Base-by-base conservation (phyloP, 2,329 filamentous ascomycete genomes). In the Fusarium globosum region DNA sequence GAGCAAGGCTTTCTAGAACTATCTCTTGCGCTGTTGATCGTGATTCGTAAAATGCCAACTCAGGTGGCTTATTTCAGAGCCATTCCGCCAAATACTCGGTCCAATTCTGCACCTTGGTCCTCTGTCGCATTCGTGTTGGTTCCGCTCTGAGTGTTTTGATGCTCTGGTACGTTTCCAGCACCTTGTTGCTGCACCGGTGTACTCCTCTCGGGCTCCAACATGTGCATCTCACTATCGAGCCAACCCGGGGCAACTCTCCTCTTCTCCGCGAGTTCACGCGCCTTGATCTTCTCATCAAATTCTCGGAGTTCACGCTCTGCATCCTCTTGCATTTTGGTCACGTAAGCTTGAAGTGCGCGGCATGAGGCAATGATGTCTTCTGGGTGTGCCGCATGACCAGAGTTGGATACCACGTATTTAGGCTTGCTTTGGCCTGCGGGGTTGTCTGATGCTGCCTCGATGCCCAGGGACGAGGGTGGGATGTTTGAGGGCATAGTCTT, bases 401-500 rank as follows among this genome's bases (percentile, higher is more conserved):
- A 92, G 16, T 88, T 85, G 6, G 95, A 96, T 60, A 93, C 86
- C 28, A 98, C 91, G 82, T 97, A 98, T 73, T 88, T 88, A 36
- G 87, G 87, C 75, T 89, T 92, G n/a, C 83, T 72, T 78, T 83
- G 73, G 70, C 76, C 70, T 69, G 80, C 69, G 69, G 81, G 65
- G 75, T 78, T 65, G 79, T 83, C 74, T 78, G 82, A 79, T 26
- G 82, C 80, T 20, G 81, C 81, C 26, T 80, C 77, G 33, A 84
- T 79, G 62, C 81, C 81, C 28, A 83, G 69, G 33, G 78, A 74
- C 4, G 82, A 82, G 7, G 82, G 78, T 5, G 96, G 96, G 0
- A 98, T 89, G 5, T 94, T 93, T 2, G 94, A 96, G 1, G 96
- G 94, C 80, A 98, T 92, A 16, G 91, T 89, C 81, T 95, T 96